Evolutionary conservation across 306 rosid genomes (phyloP), one percentile per base, ranked within the genome.

Genomic region (Acacia melanoxylon): DNA sequence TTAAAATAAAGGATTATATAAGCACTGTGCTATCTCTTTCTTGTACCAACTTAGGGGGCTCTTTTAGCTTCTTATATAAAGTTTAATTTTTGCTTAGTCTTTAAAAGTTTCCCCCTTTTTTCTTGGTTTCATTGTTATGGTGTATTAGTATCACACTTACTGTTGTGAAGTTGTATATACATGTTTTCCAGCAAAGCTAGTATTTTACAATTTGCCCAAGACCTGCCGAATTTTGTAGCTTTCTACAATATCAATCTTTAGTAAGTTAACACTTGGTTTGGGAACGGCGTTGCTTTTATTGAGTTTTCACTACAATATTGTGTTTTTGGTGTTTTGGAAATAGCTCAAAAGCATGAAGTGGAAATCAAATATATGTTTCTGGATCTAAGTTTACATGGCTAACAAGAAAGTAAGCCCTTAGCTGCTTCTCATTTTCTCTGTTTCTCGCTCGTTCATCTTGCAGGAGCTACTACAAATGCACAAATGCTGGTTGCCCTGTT

Each of bases 391-490:
- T 42, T 31, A 31, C 68, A 74, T 72, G 79, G 16, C 41, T 81
- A 44, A 65, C 65, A 45, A 69, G 46, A 74, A 19, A 78, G 1
- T 31, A 15, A 12, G 14, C 65, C 46, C 48, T 68, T 63, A 70
- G 70, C n/a, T 72, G 70, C 78, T n/a, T 68, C 66, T 76, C 74
- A 72, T 2, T 0, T 72, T 48, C 44, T 45, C 78, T 77, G 75
- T 86, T 75, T 85, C 85, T 89, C 52, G 82, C 40, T 80, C 81
- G 15, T 44, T 42, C 33, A 62, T 80, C n/a, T 44, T 83, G 81
- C 88, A 96, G 99, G 97, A 96, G 99, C 82, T 96, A 96, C 83
- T 96, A 96, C 89, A 96, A 96, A 81, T 96, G 98, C 86, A 96
- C 99, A 20, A 93, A 93, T 70, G 89, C 90, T 10, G 99, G 98